A percentile compares a stretch with the other conserved stretches of the same genome.
Evolutionary conservation across 805 yeast genomes (phyloP).

Genomic region (Nakazawaea siamensis): DNA sequence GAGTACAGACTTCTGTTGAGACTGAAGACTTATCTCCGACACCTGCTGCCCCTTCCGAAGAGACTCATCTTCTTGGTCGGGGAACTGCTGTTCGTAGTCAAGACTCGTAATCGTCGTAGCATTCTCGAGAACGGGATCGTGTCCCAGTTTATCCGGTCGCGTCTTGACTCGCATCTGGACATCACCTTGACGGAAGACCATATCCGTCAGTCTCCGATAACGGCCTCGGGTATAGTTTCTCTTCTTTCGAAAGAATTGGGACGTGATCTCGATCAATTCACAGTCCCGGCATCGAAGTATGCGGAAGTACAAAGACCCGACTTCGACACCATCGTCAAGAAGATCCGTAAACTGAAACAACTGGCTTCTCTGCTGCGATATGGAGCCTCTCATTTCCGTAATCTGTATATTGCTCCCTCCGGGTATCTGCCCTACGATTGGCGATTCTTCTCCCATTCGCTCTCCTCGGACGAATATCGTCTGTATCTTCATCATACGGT

Average conservation of each 20-base stretch:
- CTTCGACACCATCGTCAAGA: conserved; percentile 19
- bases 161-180: conserved; percentile 12
- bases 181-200: conserved; percentile 17
- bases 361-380: conserved; percentile 24
- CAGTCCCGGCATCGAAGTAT: conserved; percentile 14
- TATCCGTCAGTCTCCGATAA: conserved; percentile 22
- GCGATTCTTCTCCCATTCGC: conserved; percentile 48
- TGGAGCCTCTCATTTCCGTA: conserved; percentile 22
- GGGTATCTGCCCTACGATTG: conserved; percentile 44
- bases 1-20: conserved; percentile 29
- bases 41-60: conserved; percentile 37
- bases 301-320: conserved; percentile 14
- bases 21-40: conserved; percentile 33
- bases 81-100: conserved; percentile 30
- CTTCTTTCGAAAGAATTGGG: conserved; percentile 20
- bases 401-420: conserved; percentile 17
- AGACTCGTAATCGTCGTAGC: conserved; percentile 5
- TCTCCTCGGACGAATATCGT: conserved; percentile 26
- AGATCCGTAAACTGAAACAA: conserved; percentile 19
- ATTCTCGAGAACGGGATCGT: conserved; percentile 23
- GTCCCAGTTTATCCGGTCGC: conserved; percentile 23
- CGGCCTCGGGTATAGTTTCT: conserved; percentile 16
- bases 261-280: conserved; percentile 20
- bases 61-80: conserved; percentile 32
- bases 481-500: conserved; percentile 38